These are phyloP conservation scores for Buxus sempervirens DNA, from an alignment of 164 flowering plant genomes.

Conservation along the genomic window DNA sequence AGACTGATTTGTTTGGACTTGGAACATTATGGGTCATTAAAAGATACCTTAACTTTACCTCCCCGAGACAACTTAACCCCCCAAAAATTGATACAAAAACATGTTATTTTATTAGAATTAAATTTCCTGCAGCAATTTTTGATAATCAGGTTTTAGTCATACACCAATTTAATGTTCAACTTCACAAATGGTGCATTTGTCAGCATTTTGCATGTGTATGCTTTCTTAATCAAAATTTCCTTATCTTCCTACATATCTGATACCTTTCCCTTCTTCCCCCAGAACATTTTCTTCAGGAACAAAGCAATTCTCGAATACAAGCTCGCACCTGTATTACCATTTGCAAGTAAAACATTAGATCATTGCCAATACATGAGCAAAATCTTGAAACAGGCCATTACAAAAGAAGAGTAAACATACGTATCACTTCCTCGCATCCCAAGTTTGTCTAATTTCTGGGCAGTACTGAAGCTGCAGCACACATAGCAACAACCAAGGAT, in stretches of 20 bases:
- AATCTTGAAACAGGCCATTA: background rate
- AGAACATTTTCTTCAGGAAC: conserved; percentile 94
- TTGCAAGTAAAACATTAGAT: conserved; percentile 11
- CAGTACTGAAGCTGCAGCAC: conserved; percentile 84
- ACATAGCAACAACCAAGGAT: background rate
- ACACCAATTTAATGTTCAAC: too few relatives aligned
- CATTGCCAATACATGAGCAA: conserved; percentile 3
- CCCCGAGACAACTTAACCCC: too few relatives aligned
- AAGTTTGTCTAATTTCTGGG: conserved; percentile 96
- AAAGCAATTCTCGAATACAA: conserved; percentile 97
- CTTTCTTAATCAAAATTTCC: background rate
- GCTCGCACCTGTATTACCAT: conserved; percentile 76
- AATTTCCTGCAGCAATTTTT: too few relatives aligned
- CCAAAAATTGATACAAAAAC: too few relatives aligned
- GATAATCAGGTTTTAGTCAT: too few relatives aligned
- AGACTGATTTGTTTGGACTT: too few relatives aligned
- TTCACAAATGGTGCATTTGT: too few relatives aligned
- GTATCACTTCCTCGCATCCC: conserved; percentile 99
- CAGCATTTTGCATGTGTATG: background rate
- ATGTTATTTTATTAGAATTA: too few relatives aligned
- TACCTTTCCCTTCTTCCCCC: conserved; percentile 99
- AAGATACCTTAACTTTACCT: too few relatives aligned
- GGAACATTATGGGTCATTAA: too few relatives aligned
- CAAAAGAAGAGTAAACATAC: conserved; percentile 40
- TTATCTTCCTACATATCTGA: background rate